Base-by-base conservation (phyloP, 805 yeast genomes). In the Metschnikowia henanensis region DNA sequence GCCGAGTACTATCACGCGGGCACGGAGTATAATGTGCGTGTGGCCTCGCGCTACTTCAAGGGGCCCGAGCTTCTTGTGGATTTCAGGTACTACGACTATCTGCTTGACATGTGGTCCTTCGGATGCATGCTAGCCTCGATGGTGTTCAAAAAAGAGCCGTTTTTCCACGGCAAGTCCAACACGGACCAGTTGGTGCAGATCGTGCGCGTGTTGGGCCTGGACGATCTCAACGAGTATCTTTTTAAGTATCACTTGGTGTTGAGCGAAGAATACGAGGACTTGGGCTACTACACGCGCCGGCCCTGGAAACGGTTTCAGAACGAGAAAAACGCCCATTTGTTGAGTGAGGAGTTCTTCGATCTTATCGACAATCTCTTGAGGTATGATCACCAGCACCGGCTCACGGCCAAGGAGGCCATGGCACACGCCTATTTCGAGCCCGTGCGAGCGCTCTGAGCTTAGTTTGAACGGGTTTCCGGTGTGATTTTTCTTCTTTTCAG, bases 1-100 rank as follows among this genome's bases (percentile, higher is more conserved):
- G 96, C 96, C 6, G 97, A 90, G 62, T 90, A 87, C 60, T 90
- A 90, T 65, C 96, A 90, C 60, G 84, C 86, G 2, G 94, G 92
- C 5, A 86, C 85, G 38, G 95, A 88, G 53, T 90, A 87, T 67
- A 90, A 90, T 58, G 96, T 88, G 18, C 76, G 97, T 49, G 97
- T 90, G 28, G 96, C 97, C 0, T 85, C 95, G 5, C 78, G 97
- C 47, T 89, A 87, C 65, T 89, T 84, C 67, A 90, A 90, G 68
- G 96, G 95, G 8, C 97, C 97, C 1, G 97, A 90, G 66, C 72
- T 90, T 52, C 73, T 90, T 45, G 88, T 90, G 8, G 90, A 90
- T 60, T 76, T 81, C 56, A 84, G 87, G 54, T 83, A 80, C 60
- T 90, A 90, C 65, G 96, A 90, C 65, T 90, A 90, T 64, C 84